These are phyloP conservation scores for Meira miltonrushii DNA, from an alignment of 1,284 basidiomycete genomes.

Conservation along the genomic window DNA sequence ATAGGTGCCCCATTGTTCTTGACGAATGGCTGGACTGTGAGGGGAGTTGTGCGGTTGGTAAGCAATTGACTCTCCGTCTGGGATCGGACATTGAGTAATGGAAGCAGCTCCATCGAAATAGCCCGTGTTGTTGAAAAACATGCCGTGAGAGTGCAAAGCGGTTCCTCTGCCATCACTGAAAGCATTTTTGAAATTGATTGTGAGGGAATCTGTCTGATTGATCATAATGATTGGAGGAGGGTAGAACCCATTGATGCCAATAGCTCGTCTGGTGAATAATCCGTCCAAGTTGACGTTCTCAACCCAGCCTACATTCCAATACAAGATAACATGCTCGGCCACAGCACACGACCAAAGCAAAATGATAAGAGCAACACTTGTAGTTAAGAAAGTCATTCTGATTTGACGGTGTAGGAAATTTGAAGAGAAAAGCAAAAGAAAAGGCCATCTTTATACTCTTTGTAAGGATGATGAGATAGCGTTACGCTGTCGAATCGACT, in stretches of 20 bases:
- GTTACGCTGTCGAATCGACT: too few species aligned
- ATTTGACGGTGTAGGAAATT: too few species aligned
- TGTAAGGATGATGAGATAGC: too few species aligned
- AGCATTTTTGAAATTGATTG: conserved; percentile 21
- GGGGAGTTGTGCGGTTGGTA: conserved; percentile 69
- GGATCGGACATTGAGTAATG: conserved; percentile 83
- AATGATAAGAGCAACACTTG: too few species aligned
- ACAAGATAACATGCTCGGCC: conserved; percentile 36
- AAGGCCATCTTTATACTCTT: too few species aligned
- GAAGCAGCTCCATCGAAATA: conserved; percentile 70
- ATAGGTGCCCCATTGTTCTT: conserved; percentile 66
- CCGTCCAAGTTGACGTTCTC: conserved; percentile 42
- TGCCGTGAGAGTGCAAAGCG: conserved; percentile 61
- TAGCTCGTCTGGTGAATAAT: conserved; percentile 16
- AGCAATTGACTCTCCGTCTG: conserved; percentile 66
- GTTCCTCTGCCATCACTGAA: conserved; percentile 20
- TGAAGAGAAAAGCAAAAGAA: too few species aligned
- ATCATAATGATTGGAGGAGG: conserved; percentile 22
- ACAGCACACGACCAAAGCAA: too few species aligned
- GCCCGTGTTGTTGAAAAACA: conserved; percentile 73
- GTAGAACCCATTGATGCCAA: conserved; percentile 21
- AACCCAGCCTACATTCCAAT: conserved; percentile 66
- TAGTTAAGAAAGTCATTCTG: too few species aligned
- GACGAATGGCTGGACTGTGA: conserved; percentile 58
- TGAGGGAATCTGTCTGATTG: conserved; percentile 22